Percentiles rank a stretch among this genome's conserved stretches.
These are phyloP conservation scores for Pyricularia pennisetigena DNA, from an alignment of 2,329 filamentous ascomycete genomes.

Conservation along the genomic window DNA sequence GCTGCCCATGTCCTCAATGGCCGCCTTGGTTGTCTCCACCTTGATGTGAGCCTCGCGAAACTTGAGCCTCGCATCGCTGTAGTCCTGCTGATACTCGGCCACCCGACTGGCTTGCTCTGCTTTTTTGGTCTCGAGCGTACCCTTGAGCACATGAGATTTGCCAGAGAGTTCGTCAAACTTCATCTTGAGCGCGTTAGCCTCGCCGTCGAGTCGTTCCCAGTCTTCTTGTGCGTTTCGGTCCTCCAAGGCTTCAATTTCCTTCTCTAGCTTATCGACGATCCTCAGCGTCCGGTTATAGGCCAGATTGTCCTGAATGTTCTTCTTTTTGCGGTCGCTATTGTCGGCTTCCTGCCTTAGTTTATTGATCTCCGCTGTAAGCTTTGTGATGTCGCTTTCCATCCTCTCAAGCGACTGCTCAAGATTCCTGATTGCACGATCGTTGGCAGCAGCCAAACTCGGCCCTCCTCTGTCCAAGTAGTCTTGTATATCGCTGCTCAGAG, in stretches of 20 bases:
- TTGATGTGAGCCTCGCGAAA: conserved; percentile 86
- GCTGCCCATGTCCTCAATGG: conserved; percentile 78
- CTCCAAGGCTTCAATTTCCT: conserved; percentile 66
- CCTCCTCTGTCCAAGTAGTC: conserved; percentile 72
- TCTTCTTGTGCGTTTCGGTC: conserved; percentile 74
- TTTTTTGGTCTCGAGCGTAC: conserved; percentile 75
- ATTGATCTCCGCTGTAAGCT: conserved; percentile 63
- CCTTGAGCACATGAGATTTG: conserved; percentile 64
- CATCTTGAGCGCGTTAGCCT: conserved; percentile 59
- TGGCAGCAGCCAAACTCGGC: conserved; percentile 57
- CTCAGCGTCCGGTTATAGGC: conserved; percentile 69
- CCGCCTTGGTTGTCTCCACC: conserved; percentile 84
- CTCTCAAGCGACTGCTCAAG: conserved; percentile 57
- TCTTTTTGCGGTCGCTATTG: conserved; percentile 73
- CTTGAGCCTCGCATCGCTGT: conserved; percentile 68
- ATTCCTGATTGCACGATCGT: conserved; percentile 56
- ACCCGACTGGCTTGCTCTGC: conserved; percentile 64
- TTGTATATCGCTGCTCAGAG: conserved; percentile 68
- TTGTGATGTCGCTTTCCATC: conserved; percentile 57
- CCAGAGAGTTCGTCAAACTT: conserved; percentile 61
- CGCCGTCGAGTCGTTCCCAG: conserved; percentile 60
- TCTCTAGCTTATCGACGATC: conserved; percentile 54
- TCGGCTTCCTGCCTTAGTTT: conserved; percentile 67
- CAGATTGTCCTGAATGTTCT: conserved; percentile 82
- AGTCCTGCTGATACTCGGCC: conserved; percentile 75